Base-by-base conservation (phyloP, 1,139 yeast genomes). In the Debaryomycetaceae sp. region DNA sequence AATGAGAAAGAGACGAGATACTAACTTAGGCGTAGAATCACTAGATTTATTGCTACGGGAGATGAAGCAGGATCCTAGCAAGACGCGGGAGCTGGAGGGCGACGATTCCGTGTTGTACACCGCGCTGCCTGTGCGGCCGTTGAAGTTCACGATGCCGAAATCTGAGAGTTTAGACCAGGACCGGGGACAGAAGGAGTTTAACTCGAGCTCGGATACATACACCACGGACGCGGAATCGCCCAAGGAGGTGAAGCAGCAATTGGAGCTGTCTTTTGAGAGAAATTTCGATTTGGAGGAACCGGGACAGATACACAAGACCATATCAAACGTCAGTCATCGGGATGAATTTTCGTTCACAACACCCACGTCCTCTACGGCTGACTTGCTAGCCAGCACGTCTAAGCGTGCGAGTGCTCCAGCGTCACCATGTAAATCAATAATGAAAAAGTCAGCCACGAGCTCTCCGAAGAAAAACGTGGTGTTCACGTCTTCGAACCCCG, bases 151-250 rank as follows among this genome's bases (percentile, higher is more conserved):
- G 9, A 53, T 51, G 35, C 40, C 36, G 36, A 45, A 46, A 14
- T 41, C 42, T 38, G 43, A 37, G 11, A 27, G 31, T 8, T 27
- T 27, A 4, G 31, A 27, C 31, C 31, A 27, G 3, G 31, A 27
- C 8, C 8, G 31, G 31, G 31, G 11, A 34, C 23, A 49, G 41
- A 60, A 60, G 46, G 72, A 63, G 44, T 66, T 67, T 48, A 69
- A 65, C 49, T 71, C 77, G 5, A 66, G 73, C 45, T 67, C 77
- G 5, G 79, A 73, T 44, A 74, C 79, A 7, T 72, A 62, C 42
- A 69, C 69, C 23, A 68, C 73, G 47, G 76, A 71, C 23, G 44
- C 45, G 27, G 63, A 55, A 11, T 42, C 53, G 3, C 49, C 49
- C 48, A 45, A 45, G 22, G 55, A 56, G 6, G 48, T 40, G 11